phyloP scores from a whole-genome alignment of 345 rosid genomes.

The Hevea brasiliensis region DNA sequence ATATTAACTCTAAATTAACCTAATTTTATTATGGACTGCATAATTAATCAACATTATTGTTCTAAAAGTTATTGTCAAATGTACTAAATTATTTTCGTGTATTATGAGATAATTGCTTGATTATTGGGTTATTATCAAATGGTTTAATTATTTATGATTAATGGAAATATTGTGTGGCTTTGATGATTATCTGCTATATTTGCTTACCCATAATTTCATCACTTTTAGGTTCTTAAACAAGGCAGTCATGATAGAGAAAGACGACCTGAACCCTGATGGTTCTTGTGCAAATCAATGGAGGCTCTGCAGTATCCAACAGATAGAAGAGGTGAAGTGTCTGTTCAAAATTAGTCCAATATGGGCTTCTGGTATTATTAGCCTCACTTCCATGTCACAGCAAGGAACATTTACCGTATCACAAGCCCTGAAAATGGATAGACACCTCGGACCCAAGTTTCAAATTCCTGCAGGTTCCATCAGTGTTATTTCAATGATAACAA shows the following conservation, averaged over 20 bases:
- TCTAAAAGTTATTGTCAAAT: too few species aligned
- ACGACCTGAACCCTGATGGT: slow-evolving; percentile 53
- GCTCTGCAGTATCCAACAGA: slow-evolving; percentile 22
- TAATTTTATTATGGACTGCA: too few species aligned
- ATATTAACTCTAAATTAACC: too few species aligned
- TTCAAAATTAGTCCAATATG: slow-evolving; percentile 22
- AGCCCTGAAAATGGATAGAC: slow-evolving; percentile 28
- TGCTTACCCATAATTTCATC: too few species aligned
- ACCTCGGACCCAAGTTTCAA: slow-evolving; percentile 22
- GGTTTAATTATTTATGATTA: too few species aligned
- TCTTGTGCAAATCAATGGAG: slow-evolving; percentile 25
- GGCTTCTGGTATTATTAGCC: slow-evolving; percentile 19
- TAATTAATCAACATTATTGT: too few species aligned
- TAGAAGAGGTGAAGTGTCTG: slow-evolving; percentile 30
- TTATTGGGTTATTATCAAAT: too few species aligned
- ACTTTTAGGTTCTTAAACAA: slow-evolving; percentile 60
- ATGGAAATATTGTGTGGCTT: too few species aligned
- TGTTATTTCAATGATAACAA: slow-evolving; percentile 19
- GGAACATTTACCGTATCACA: slow-evolving; percentile 29
- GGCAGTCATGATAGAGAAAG: slow-evolving; percentile 47
- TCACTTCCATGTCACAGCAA: slow-evolving; percentile 24
- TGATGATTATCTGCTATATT: too few species aligned
- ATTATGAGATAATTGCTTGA: too few species aligned
- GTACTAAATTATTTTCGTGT: too few species aligned
- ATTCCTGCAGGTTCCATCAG: slow-evolving; percentile 22